Conservation (phyloP, 352 stramenopile species). For the Albugo laibachii region DNA sequence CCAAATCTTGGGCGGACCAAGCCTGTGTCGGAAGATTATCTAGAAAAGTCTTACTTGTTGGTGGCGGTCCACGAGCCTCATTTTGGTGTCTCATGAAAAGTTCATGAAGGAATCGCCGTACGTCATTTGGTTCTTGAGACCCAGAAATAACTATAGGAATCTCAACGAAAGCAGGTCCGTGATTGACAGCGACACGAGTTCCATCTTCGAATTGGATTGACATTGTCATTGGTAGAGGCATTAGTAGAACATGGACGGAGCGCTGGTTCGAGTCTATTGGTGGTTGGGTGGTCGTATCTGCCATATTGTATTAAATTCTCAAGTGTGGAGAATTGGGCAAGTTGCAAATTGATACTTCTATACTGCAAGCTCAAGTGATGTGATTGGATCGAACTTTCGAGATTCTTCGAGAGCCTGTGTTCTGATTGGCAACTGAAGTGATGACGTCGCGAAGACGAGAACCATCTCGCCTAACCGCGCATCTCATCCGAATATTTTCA, state of each 20-base stretch:
- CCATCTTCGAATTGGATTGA: slow-evolving; percentile 40
- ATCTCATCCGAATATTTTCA: slow-evolving; percentile 1
- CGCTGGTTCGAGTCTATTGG: slow-evolving; percentile 9
- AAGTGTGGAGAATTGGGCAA: slow-evolving; percentile 12
- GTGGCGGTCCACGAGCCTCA: slow-evolving; percentile 37
- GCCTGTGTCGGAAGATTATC: slow-evolving; percentile 41
- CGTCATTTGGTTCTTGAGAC: no score
- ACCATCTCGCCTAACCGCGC: slow-evolving; percentile 10
- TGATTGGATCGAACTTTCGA: slow-evolving; percentile 3
- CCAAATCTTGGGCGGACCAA: slow-evolving; percentile 23
- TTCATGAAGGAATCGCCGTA: slow-evolving; percentile 19
- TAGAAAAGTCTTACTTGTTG: slow-evolving; percentile 46
- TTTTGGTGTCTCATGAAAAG: slow-evolving; percentile 38
- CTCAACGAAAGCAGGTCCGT: no score
- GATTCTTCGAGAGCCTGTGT: slow-evolving; percentile 8
- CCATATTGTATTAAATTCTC: slow-evolving; percentile 12
- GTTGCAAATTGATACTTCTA: background rate
- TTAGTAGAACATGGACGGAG: slow-evolving; percentile 5
- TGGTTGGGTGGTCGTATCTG: slow-evolving; percentile 1
- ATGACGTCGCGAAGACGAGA: slow-evolving; percentile 5
- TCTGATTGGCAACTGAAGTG: slow-evolving; percentile 10
- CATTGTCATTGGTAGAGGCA: slow-evolving; percentile 35
- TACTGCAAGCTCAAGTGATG: background rate
- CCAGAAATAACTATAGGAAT: no score
- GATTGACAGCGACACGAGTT: background rate